Evolutionary conservation across 1,139 yeast genomes (phyloP).

Genomic region (Trichomonascaceae sp.): DNA sequence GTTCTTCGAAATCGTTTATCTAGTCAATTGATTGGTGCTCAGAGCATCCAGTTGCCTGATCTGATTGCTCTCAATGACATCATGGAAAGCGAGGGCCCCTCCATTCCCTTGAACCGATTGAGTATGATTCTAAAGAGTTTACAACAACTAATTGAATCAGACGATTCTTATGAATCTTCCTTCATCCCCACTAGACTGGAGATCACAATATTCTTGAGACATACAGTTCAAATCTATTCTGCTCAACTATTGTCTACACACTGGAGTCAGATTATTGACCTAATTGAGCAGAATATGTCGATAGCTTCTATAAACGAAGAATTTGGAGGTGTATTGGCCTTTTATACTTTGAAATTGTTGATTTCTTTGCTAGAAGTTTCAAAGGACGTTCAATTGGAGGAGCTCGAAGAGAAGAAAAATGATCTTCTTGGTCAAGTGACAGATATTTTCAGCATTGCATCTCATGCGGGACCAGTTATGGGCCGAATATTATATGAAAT

Average conservation of each 20-base stretch:
- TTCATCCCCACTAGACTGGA: slow-evolving; percentile 49
- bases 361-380: not conserved
- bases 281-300: slow-evolving; percentile 25
- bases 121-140: slow-evolving; percentile 53
- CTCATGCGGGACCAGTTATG: not conserved
- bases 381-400: not conserved
- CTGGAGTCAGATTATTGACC: slow-evolving; percentile 21
- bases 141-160: slow-evolving; percentile 54
- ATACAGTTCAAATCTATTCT: slow-evolving; percentile 34
- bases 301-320: slow-evolving; percentile 6
- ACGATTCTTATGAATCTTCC: slow-evolving; percentile 50
- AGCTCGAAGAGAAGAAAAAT: not conserved
- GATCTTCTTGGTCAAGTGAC: slow-evolving; percentile 4
- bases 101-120: slow-evolving; percentile 30
- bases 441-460: not conserved
- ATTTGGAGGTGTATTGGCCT: not conserved
- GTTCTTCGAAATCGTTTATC: slow-evolving; percentile 56
- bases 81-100: slow-evolving; percentile 5
- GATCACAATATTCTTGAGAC: slow-evolving; percentile 44
- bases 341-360: slow-evolving; percentile 1
- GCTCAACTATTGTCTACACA: slow-evolving; percentile 18
- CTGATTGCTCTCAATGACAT: slow-evolving; percentile 3
- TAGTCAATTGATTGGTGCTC: slow-evolving; percentile 47
- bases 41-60: not conserved
- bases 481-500: not conserved